Evolutionary conservation across 257 asterid species (phyloP), one percentile per base, ranked within the genome.

Genomic region (Primulina huaijiensis): DNA sequence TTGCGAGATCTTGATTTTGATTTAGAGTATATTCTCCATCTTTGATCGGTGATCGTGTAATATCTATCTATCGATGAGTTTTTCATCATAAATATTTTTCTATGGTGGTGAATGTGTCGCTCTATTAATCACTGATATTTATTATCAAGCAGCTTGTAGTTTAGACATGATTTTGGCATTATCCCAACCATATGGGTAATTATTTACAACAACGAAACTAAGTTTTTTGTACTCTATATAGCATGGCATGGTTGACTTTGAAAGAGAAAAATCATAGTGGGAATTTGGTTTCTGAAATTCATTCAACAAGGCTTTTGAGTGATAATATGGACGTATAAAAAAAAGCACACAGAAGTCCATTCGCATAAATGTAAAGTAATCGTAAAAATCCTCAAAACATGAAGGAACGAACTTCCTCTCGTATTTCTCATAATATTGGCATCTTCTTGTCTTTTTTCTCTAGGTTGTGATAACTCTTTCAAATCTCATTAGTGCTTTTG

Each of bases 251-350:
- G 62, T 71, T 71, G 75, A 61, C 75, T 50, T 71, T 46, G 33
- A 20, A 34, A 14, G 52, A 56, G 3, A 43, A 38, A 40, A 60
- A 61, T n/a, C 21, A 71, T 62, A 29, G 25, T 61, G 60, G 74
- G 50, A 60, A 60, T 40, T 43, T 11, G 31, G 29, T 14, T 60
- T 33, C 33, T 58, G 33, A 23, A 8, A 0, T 21, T 43, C 12
- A 43, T 59, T 69, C 63, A 71, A 62, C 62, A 16, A 71, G 12
- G 69, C 68, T 40, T 61, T 71, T 50, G 75, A 71, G 75, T 62
- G 67, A 43, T 43, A 4, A 29, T 31, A 62, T 20, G 61, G 46
- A 62, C 21, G 50, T 30, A 71, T 62, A 61, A 71, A 62, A 33
- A 33, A 58, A 43, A 23, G 53, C n/a, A 2, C 3, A 38, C 50